Base-by-base conservation (phyloP, 2,329 filamentous ascomycete species). In the Sarocladium kiliense region DNA sequence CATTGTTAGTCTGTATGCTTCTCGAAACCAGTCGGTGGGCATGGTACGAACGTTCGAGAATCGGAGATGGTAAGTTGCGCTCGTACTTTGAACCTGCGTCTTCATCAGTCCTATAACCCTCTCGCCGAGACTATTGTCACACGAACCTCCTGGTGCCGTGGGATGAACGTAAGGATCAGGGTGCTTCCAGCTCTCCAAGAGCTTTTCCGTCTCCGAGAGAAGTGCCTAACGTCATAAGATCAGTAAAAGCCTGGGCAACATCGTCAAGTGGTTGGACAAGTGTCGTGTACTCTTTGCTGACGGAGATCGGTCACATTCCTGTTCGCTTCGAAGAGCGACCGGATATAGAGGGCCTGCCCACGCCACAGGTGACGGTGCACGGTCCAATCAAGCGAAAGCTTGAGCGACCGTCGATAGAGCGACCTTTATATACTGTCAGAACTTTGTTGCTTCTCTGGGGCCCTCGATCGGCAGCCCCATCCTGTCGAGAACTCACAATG, bases 141-240 rank as follows among this genome's bases (percentile, higher is more conserved):
- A 30, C 81, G 61, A 77, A 94, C 93, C 94, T 80, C 94, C 94
- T 11, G 94, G 94, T 37, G 94, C 93, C 41, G 91, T 96, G 14
- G 94, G 94, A 61, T 87, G 84, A 63, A 83, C 79, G 71, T 96
- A 97, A 30, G 94, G 92, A 71, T 99, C 94, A 3, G 94, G 94
- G 68, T 99, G 94, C 76, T 97, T 97, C 93, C 93, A 99, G 72
- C 87, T 89, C 66, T 94, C 85, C 59, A 99, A 77, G 57, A 97
- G 70, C 63, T 87, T 87, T 72, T 97, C 92, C 3, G 94, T 93
- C 75, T 97, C 91, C 59, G 85, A 83, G 61, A 97, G 80, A 57
- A 99, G 74, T 51, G 84, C 85, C 94, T 99, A 11, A 16, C 14
- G 26, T 57, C 45, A 54, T 12, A 37, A 39, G 54, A 50, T 11